A percentile compares a stretch with the other conserved stretches of the same genome.
phyloP scores from a whole-genome alignment of 1,284 basidiomycete genomes.

The Ceratobasidium sp. region DNA sequence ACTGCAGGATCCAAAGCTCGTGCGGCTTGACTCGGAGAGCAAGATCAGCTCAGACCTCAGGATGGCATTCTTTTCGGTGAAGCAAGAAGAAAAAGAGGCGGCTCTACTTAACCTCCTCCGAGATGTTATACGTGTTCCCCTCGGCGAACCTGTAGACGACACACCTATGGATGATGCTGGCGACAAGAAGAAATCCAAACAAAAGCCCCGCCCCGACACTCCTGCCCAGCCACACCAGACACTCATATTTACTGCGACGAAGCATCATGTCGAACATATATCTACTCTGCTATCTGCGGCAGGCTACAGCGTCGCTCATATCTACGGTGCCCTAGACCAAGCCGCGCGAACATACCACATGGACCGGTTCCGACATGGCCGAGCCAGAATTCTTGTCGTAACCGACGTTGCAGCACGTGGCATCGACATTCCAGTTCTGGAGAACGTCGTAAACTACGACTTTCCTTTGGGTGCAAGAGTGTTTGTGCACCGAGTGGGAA shows the following conservation, averaged over 20 bases:
- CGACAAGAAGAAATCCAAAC: conserved; percentile 49
- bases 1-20: conserved; percentile 90
- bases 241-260: conserved; percentile 96
- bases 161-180: neutral
- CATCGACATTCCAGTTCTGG: conserved; percentile 92
- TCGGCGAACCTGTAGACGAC: conserved; percentile 50
- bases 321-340: conserved; percentile 97
- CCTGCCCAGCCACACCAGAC: conserved; percentile 84
- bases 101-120: conserved; percentile 84
- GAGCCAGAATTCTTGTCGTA: conserved; percentile 88
- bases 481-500: conserved; percentile 96
- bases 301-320: conserved; percentile 94
- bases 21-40: conserved; percentile 93
- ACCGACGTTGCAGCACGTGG: conserved; percentile 98
- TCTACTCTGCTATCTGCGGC: conserved; percentile 78
- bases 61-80: conserved; percentile 94
- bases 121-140: conserved; percentile 85
- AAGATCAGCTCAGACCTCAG: conserved; percentile 94
- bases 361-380: conserved; percentile 86
- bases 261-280: conserved; percentile 98
- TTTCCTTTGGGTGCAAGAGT: conserved; percentile 93
- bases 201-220: conserved; percentile 43
- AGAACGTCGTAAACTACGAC: conserved; percentile 98
- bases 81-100: conserved; percentile 94
- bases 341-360: conserved; percentile 90